Evolutionary conservation across 257 asterid genomes (phyloP), one percentile per base, ranked within the genome.

Genomic region (Striga asiatica): DNA sequence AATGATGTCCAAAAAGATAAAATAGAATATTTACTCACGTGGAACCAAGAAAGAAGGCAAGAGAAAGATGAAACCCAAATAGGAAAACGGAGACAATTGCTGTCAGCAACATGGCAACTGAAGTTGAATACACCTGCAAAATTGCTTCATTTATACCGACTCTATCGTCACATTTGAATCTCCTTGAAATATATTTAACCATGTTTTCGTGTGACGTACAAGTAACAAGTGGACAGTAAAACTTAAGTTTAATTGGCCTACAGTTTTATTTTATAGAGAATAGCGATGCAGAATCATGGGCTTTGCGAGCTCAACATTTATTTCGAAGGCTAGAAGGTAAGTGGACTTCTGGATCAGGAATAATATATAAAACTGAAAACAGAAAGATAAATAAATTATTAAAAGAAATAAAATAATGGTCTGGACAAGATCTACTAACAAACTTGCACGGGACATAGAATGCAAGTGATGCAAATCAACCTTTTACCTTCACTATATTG

Each of bases 11-110:
- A 50, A 62, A 66, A 47, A 58, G 21, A 49, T 8, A 25, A 54
- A 58, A 19, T 12, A 25, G 13, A 28, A 39, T n/a, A 5, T 39
- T 3, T 12, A 39, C 46, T 84, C 76, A 88, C 95, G 80, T 79
- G 62, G 97, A 88, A 66, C 98, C 98, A 53, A 92, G 95, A 71
- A 92, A 92, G 83, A 92, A 92, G 69, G 98, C 93, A 43, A 87
- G 95, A 31, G 97, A 88, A 49, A 88, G 85, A 63, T 92, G 94
- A 73, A 92, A 92, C 31, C 88, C 77, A 61, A 92, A 92, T 8
- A 92, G 79, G 66, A 84, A 74, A 58, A 88, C 94, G 25, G 98
- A 92, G 25, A 84, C 92, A 62, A 91, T 67, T 32, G 95, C 98
- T 4, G 98, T 91, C 76, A 92, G 72, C 76, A 92, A 79, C 98